Evolutionary conservation across 176 grass and related monocot species (phyloP).

Genomic region (Microstegium vimineum): DNA sequence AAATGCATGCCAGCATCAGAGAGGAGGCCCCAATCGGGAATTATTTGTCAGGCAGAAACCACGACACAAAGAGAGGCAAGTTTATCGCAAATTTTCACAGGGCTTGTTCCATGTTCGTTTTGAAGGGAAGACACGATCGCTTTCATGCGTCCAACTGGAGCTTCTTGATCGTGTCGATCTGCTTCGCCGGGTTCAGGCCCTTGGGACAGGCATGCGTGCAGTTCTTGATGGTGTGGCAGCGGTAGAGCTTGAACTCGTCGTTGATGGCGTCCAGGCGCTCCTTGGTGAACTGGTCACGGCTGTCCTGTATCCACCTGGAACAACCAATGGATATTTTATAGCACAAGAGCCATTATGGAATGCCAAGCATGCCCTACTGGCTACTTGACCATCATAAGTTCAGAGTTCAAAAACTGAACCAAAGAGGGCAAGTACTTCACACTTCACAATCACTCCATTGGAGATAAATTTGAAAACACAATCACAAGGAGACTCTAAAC

Average conservation of each 20-base stretch:
- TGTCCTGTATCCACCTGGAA: slow-evolving; percentile 96
- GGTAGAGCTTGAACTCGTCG: slow-evolving; percentile 97
- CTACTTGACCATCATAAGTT: neutral
- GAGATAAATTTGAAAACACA: neutral
- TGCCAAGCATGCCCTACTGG: neutral
- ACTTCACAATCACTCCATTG: neutral
- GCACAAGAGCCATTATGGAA: neutral
- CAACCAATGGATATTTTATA: neutral
- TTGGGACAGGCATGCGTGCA: slow-evolving; percentile 91
- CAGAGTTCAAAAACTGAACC: neutral
- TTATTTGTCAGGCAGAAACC: slow-evolving; percentile 37
- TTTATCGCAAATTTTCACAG: slow-evolving; percentile 19
- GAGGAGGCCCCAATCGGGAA: neutral
- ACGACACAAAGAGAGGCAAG: neutral
- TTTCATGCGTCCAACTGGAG: slow-evolving; percentile 52
- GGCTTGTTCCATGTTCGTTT: neutral
- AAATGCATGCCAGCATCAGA: neutral
- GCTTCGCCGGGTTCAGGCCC: slow-evolving; percentile 82
- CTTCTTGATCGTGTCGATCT: slow-evolving; percentile 94
- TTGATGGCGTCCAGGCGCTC: slow-evolving; percentile 86
- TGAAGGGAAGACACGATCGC: neutral
- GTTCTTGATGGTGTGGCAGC: slow-evolving; percentile 97
- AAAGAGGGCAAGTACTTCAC: neutral
- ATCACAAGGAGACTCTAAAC: neutral
- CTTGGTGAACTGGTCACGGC: slow-evolving; percentile 92